Evolutionary conservation across 345 rosid species (phyloP).

Genomic region (Salix koriyanagi): DNA sequence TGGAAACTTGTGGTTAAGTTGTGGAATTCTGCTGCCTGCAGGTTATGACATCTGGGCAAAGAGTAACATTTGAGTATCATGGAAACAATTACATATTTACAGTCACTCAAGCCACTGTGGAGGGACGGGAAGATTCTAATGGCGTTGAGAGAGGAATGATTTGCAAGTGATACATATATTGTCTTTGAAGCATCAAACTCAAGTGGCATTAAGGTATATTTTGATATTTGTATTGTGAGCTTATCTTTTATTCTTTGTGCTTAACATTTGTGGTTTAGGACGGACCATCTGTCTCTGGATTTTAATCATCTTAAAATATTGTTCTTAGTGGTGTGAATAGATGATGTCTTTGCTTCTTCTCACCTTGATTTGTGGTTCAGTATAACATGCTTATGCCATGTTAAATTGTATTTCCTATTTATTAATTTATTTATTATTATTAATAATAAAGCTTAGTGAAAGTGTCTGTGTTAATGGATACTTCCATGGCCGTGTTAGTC

Average conservation of each 20-base stretch:
- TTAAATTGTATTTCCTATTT: neutral
- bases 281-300: neutral
- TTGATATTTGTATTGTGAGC: slow-evolving; percentile 4
- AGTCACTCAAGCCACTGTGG: slow-evolving; percentile 72
- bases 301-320: neutral
- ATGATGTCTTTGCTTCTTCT: neutral
- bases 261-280: neutral
- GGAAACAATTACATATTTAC: slow-evolving; percentile 87
- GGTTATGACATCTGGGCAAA: slow-evolving; percentile 93
- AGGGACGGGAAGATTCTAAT: slow-evolving; percentile 57
- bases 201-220: slow-evolving; percentile 87
- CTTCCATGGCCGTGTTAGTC: neutral
- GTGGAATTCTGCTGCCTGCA: slow-evolving; percentile 27
- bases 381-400: neutral
- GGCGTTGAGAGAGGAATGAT: slow-evolving; percentile 83
- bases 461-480: neutral
- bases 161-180: slow-evolving; percentile 65
- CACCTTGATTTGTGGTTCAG: neutral
- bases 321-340: neutral
- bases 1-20: neutral
- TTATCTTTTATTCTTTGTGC: neutral
- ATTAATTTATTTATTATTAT: neutral
- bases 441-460: neutral
- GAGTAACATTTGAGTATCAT: slow-evolving; percentile 77
- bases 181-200: slow-evolving; percentile 81